Evolutionary conservation across 2,329 filamentous ascomycete species (phyloP).

Genomic region (Diaporthe batatas): DNA sequence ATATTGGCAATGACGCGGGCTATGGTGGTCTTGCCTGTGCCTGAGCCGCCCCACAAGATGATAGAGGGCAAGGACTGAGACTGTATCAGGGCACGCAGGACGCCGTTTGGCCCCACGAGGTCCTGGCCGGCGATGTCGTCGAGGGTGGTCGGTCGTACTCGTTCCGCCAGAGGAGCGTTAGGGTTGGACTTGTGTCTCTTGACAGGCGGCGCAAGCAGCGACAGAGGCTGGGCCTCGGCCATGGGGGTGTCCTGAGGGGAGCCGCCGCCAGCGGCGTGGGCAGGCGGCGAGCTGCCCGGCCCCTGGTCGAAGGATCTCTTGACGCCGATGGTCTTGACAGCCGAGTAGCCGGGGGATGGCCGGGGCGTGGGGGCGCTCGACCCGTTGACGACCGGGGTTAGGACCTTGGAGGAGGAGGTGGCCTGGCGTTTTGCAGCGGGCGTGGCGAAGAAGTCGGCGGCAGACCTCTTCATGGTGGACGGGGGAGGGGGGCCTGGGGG

Average conservation of each 20-base stretch:
- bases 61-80: conserved; percentile 90
- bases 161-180: conserved; percentile 88
- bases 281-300: conserved; percentile 54
- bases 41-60: conserved; percentile 90
- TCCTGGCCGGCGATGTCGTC: conserved; percentile 94
- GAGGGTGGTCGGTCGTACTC: conserved; percentile 87
- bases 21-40: conserved; percentile 91
- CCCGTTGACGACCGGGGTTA: conserved; percentile 53
- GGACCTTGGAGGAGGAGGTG: conserved; percentile 49
- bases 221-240: conserved; percentile 45
- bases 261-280: conserved; percentile 41
- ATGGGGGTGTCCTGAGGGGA: conserved; percentile 44
- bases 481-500: conserved; percentile 45
- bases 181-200: conserved; percentile 79
- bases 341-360: conserved; percentile 20
- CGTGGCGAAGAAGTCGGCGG: conserved; percentile 73
- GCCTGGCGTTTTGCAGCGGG: conserved; percentile 69
- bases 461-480: conserved; percentile 66
- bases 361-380: conserved; percentile 39
- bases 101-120: conserved; percentile 85
- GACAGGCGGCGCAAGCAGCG: conserved; percentile 53
- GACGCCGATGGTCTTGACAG: conserved; percentile 52
- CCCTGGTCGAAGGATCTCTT: conserved; percentile 70
- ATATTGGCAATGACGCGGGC: conserved; percentile 88
- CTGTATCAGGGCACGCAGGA: conserved; percentile 88